Conservation (phyloP, 768 basidiomycete genomes). For the Candolleomyces eurysporus region DNA sequence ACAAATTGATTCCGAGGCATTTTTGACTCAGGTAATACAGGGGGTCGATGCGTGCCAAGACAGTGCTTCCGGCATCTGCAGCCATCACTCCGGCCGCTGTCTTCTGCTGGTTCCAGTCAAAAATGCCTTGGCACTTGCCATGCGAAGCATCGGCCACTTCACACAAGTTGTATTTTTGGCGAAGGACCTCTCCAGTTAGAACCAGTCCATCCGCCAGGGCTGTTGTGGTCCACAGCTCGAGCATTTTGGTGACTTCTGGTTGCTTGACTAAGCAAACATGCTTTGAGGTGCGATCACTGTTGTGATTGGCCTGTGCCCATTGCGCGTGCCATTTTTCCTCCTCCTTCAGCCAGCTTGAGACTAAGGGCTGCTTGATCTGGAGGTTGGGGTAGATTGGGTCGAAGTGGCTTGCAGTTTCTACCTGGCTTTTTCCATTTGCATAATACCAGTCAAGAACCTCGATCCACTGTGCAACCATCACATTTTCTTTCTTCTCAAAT, state of each 20-base stretch:
- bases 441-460: conserved; percentile 3
- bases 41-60: too few relatives aligned
- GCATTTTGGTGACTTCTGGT: conserved; percentile 27
- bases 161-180: conserved; percentile 30
- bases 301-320: neutral
- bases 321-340: conserved; percentile 17
- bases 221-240: conserved; percentile 30
- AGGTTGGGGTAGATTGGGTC: conserved; percentile 26
- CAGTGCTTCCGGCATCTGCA: too few relatives aligned
- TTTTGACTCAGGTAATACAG: too few relatives aligned
- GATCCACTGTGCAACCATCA: neutral
- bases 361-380: conserved; percentile 21
- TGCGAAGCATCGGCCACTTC: too few relatives aligned
- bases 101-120: too few relatives aligned
- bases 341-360: conserved; percentile 25
- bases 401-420: neutral
- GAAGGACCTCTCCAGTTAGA: conserved; percentile 27
- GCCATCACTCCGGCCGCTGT: too few relatives aligned
- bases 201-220: conserved; percentile 22
- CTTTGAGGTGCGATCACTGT: conserved; percentile 9
- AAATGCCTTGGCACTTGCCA: too few relatives aligned
- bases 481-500: neutral
- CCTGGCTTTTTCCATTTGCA: conserved; percentile 2
- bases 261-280: conserved; percentile 19
- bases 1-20: too few relatives aligned